phyloP scores from a whole-genome alignment of 148 eudicot species.

The Silene conica region DNA sequence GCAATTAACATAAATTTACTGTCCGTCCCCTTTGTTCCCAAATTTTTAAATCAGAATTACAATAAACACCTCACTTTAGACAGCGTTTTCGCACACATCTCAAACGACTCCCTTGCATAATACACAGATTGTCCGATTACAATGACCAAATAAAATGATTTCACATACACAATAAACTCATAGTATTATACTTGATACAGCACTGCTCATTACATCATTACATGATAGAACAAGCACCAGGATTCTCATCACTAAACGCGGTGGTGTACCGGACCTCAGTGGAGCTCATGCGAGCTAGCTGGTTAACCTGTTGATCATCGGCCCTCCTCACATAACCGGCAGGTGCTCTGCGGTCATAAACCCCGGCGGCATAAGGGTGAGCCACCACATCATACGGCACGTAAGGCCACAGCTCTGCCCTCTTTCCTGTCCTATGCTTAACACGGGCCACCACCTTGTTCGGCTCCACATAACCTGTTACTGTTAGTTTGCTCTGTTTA shows the following conservation, averaged over 20 bases:
- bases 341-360: constrained; percentile 77
- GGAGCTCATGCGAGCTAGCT: constrained; percentile 71
- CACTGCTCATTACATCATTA: too few species aligned
- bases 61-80: not conserved
- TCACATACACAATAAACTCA: not conserved
- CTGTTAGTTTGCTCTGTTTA: constrained; percentile 65
- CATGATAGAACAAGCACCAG: constrained; percentile 73
- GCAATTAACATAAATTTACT: too few species aligned
- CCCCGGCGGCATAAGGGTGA: constrained; percentile 76
- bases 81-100: not conserved
- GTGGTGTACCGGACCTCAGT: constrained; percentile 86
- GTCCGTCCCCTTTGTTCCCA: too few species aligned
- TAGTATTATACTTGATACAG: not conserved
- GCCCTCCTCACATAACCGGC: constrained; percentile 72
- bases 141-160: not conserved
- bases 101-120: not conserved
- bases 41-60: too few species aligned
- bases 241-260: constrained; percentile 86
- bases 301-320: constrained; percentile 37
- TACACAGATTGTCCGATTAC: not conserved
- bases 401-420: constrained; percentile 80
- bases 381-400: constrained; percentile 77
- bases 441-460: constrained; percentile 73
- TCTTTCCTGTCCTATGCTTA: constrained; percentile 70
- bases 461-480: constrained; percentile 70